Percentiles rank a stretch among this genome's conserved stretches.
Conservation (phyloP, 1,139 yeast species). For the Hansenula lynferdii region DNA sequence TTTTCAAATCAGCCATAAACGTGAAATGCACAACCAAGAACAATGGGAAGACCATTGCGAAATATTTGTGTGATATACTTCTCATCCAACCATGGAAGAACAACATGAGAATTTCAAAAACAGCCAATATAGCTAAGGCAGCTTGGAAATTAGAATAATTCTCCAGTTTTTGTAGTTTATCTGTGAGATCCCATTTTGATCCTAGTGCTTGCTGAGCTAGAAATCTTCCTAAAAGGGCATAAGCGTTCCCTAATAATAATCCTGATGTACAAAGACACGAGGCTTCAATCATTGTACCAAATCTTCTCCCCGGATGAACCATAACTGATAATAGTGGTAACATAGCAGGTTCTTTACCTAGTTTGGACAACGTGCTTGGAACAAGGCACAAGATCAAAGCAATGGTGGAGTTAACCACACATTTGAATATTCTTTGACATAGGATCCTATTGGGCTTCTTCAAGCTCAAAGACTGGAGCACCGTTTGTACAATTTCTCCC, state of each 20-base stretch:
- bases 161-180: conserved; percentile 21
- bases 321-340: conserved; percentile 39
- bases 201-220: conserved; percentile 34
- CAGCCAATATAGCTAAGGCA: conserved; percentile 38
- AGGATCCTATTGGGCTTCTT: conserved; percentile 13
- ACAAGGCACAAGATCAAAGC: conserved; percentile 35
- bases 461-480: not conserved
- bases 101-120: conserved; percentile 40
- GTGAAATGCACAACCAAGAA: conserved; percentile 45
- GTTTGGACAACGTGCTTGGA: conserved; percentile 26
- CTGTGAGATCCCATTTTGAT: conserved; percentile 21
- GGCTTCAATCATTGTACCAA: conserved; percentile 42
- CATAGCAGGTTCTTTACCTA: conserved; percentile 40
- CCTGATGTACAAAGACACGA: conserved; percentile 36
- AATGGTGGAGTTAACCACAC: conserved; percentile 33
- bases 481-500: no score
- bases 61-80: conserved; percentile 39
- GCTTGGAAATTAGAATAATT: conserved; percentile 30
- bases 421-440: conserved; percentile 32
- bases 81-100: conserved; percentile 45
- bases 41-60: conserved; percentile 39
- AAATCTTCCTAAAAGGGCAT: conserved; percentile 35
- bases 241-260: conserved; percentile 36
- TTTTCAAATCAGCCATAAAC: conserved; percentile 30
- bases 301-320: conserved; percentile 44